These are phyloP conservation scores for Exophiala aquamarina DNA, from an alignment of 2,329 filamentous ascomycete genomes.

Conservation along the genomic window DNA sequence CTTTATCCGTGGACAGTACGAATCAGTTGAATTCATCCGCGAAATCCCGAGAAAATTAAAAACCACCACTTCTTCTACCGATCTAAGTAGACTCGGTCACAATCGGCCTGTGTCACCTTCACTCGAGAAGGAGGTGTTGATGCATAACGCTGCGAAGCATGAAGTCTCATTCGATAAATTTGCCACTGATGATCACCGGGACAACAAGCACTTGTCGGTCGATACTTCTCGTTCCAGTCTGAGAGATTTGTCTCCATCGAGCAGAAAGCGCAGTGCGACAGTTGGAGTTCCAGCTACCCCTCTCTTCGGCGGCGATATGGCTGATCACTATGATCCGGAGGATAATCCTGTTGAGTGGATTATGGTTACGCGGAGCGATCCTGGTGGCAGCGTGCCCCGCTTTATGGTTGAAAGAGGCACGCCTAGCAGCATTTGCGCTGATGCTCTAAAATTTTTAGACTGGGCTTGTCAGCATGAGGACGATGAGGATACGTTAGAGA, in stretches of 20 bases:
- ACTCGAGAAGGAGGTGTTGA: slow-evolving; percentile 44
- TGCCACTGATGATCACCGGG: background rate
- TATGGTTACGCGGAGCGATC: slow-evolving; percentile 88
- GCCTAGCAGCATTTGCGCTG: slow-evolving; percentile 73
- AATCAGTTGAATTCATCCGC: slow-evolving; percentile 87
- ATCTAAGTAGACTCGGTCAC: slow-evolving; percentile 35
- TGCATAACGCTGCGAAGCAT: slow-evolving; percentile 39
- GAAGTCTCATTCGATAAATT: background rate
- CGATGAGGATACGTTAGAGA: slow-evolving; percentile 35
- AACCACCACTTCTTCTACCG: slow-evolving; percentile 47
- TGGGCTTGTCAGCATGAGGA: slow-evolving; percentile 65
- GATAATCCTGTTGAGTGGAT: slow-evolving; percentile 79
- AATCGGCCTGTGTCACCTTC: slow-evolving; percentile 27
- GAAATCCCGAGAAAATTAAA: slow-evolving; percentile 66
- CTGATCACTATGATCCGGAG: slow-evolving; percentile 46
- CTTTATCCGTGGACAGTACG: slow-evolving; percentile 81
- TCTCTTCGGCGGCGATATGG: slow-evolving; percentile 3
- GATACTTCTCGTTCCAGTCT: slow-evolving; percentile 10
- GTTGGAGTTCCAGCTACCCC: slow-evolving; percentile 15
- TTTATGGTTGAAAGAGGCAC: slow-evolving; percentile 92
- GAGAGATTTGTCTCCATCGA: slow-evolving; percentile 16
- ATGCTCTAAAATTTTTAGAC: slow-evolving; percentile 77
- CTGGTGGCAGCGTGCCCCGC: slow-evolving; percentile 80
- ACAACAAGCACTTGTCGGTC: slow-evolving; percentile 14
- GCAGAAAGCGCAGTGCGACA: slow-evolving; percentile 22